A percentile compares a stretch with the other conserved stretches of the same genome.
These are phyloP conservation scores for Tricholoma furcatifolium DNA, from an alignment of 768 basidiomycete genomes.

Conservation along the genomic window DNA sequence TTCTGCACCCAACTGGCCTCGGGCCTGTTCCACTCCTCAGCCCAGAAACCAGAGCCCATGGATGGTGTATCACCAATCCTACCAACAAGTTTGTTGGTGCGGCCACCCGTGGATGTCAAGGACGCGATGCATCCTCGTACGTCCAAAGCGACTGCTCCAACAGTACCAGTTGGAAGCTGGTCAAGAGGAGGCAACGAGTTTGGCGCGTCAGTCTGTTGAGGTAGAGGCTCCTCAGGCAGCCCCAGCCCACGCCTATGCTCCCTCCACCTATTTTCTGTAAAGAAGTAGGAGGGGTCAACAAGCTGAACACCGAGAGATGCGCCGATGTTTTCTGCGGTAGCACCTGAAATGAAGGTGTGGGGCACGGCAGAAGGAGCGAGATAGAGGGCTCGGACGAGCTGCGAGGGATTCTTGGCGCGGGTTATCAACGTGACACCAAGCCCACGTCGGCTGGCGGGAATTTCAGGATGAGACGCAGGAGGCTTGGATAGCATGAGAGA, in stretches of 20 bases:
- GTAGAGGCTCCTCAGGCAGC: constrained; percentile 64
- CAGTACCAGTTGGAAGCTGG: constrained; percentile 71
- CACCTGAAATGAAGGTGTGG: constrained; percentile 71
- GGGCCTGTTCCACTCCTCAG: constrained; percentile 64
- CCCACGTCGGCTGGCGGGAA: constrained; percentile 61
- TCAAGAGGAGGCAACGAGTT: constrained; percentile 40
- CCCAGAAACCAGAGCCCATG: constrained; percentile 82
- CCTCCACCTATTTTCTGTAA: constrained; percentile 70
- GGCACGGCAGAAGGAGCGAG: constrained; percentile 60
- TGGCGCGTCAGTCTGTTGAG: constrained; percentile 25
- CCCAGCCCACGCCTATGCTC: constrained; percentile 76
- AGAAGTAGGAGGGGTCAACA: constrained; percentile 78
- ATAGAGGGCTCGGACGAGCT: constrained; percentile 69
- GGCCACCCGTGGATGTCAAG: constrained; percentile 79
- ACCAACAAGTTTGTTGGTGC: constrained; percentile 81
- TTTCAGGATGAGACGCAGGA: constrained; percentile 59
- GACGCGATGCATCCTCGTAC: constrained; percentile 67
- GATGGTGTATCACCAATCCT: constrained; percentile 82
- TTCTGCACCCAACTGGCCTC: constrained; percentile 31
- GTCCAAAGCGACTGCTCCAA: constrained; percentile 84
- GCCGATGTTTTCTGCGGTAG: constrained; percentile 61
- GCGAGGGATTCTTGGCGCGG: constrained; percentile 68
- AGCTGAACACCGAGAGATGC: constrained; percentile 50
- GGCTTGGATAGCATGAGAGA: constrained; percentile 82
- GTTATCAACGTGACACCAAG: constrained; percentile 65